phyloP scores from a whole-genome alignment of 371 early-diverging fungal genomes.

The Rhizopus stolonifer region DNA sequence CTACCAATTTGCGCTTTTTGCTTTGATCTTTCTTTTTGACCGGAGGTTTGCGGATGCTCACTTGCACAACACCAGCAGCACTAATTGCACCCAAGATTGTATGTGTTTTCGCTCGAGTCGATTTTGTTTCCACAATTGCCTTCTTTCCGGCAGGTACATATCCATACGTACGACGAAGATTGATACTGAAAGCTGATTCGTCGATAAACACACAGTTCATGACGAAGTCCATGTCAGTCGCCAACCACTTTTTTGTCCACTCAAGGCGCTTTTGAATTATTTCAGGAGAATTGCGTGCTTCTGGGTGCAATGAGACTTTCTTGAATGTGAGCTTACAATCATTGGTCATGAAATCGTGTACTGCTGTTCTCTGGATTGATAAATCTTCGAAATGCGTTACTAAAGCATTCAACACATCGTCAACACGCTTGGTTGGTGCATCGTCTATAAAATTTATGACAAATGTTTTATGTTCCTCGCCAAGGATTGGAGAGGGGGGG shows the following conservation, averaged over 20 bases:
- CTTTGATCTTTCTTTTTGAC: not conserved
- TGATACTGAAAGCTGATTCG: constrained; percentile 7
- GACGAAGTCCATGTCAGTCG: not conserved
- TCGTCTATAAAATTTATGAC: too few relatives aligned
- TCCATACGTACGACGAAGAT: not conserved
- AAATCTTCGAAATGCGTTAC: too few relatives aligned
- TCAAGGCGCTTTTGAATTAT: not conserved
- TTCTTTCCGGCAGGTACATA: not conserved
- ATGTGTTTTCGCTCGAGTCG: not conserved
- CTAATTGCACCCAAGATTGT: constrained; percentile 4
- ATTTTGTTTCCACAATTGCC: not conserved
- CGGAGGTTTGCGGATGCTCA: not conserved
- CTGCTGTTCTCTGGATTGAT: too few relatives aligned
- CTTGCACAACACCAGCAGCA: not conserved
- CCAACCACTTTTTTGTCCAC: not conserved
- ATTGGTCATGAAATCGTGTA: too few relatives aligned
- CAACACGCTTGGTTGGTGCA: too few relatives aligned
- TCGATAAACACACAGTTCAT: constrained; percentile 11
- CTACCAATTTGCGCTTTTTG: too few relatives aligned
- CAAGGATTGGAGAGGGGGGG: too few relatives aligned
- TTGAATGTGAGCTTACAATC: not conserved
- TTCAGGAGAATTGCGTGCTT: not conserved
- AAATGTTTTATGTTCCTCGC: too few relatives aligned
- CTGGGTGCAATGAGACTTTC: not conserved
- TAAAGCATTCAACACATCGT: too few relatives aligned